Conservation (phyloP, 352 stramenopile genomes). For the Globisporangium camurandrum region DNA sequence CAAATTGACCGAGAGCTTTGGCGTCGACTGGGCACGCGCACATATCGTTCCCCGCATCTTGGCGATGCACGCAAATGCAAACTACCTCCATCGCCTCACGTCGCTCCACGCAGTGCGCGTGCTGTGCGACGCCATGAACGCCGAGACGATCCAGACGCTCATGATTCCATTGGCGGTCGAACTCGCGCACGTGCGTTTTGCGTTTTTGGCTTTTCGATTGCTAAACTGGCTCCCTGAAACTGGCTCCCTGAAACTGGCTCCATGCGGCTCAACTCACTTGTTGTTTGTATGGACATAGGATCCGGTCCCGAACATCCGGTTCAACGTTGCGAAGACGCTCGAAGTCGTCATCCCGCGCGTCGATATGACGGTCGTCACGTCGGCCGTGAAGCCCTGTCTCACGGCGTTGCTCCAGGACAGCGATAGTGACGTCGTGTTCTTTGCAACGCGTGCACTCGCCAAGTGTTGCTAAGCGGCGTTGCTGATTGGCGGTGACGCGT, state of each 20-base stretch:
- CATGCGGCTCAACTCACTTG: too few relatives aligned
- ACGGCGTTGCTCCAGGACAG: constrained; percentile 82
- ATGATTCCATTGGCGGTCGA: constrained; percentile 91
- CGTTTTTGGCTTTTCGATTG: background rate
- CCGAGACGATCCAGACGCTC: constrained; percentile 73
- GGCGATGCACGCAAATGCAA: constrained; percentile 90
- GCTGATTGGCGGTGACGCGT: too few relatives aligned
- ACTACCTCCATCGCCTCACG: constrained; percentile 93
- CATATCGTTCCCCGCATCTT: constrained; percentile 93
- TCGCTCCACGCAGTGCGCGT: constrained; percentile 87
- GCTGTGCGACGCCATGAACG: constrained; percentile 64
- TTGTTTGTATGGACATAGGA: constrained; percentile 31
- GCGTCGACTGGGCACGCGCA: constrained; percentile 91
- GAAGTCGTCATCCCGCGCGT: constrained; percentile 79
- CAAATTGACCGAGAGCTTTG: constrained; percentile 92
- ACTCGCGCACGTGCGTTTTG: constrained; percentile 72
- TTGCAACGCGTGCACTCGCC: constrained; percentile 73
- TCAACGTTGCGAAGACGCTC: constrained; percentile 97
- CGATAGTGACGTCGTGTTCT: constrained; percentile 93
- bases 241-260: too few relatives aligned
- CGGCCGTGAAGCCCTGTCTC: constrained; percentile 83
- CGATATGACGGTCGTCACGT: constrained; percentile 44
- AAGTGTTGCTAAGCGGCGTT: constrained; percentile 41
- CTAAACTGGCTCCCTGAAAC: too few relatives aligned
- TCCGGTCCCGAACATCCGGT: constrained; percentile 97